A percentile compares a stretch with the other conserved stretches of the same genome.
Conservation (phyloP, 805 yeast genomes). For the Wickerhamomyces hampshirensis region DNA sequence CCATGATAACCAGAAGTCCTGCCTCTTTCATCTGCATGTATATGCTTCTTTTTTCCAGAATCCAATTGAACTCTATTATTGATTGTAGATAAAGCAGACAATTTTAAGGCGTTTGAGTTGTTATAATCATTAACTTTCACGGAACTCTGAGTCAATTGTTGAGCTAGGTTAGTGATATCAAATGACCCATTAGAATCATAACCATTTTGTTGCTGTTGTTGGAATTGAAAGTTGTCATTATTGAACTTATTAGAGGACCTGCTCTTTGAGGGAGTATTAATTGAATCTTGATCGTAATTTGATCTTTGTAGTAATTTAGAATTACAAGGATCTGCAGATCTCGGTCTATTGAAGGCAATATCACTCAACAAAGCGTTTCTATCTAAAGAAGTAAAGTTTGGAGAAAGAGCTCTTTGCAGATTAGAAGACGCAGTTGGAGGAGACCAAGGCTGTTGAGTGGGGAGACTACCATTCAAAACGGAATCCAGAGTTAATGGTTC, state of each 20-base stretch:
- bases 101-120: conserved; percentile 42
- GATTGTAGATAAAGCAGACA: conserved; percentile 65
- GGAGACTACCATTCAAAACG: conserved; percentile 30
- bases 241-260: conserved; percentile 14
- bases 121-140: conserved; percentile 17
- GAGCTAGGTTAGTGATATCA: conserved; percentile 26
- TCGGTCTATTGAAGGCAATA: conserved; percentile 30
- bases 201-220: conserved; percentile 6
- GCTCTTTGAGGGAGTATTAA: conserved; percentile 16
- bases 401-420: conserved; percentile 29
- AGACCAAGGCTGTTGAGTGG: conserved; percentile 36
- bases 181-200: conserved; percentile 15
- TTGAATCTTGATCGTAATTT: conserved; percentile 3
- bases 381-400: conserved; percentile 16
- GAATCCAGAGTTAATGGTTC: conserved; percentile 37
- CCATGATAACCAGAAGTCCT: conserved; percentile 11
- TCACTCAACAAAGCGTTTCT: conserved; percentile 20
- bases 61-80: conserved; percentile 46
- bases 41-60: conserved; percentile 27
- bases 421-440: conserved; percentile 23
- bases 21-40: conserved; percentile 3
- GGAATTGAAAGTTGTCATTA: conserved; percentile 6
- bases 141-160: conserved; percentile 20
- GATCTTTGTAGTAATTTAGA: conserved; percentile 9
- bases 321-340: conserved; percentile 37